Evolutionary conservation across 2,329 filamentous ascomycete genomes (phyloP).

Genomic region (Samsoniella hepiali): DNA sequence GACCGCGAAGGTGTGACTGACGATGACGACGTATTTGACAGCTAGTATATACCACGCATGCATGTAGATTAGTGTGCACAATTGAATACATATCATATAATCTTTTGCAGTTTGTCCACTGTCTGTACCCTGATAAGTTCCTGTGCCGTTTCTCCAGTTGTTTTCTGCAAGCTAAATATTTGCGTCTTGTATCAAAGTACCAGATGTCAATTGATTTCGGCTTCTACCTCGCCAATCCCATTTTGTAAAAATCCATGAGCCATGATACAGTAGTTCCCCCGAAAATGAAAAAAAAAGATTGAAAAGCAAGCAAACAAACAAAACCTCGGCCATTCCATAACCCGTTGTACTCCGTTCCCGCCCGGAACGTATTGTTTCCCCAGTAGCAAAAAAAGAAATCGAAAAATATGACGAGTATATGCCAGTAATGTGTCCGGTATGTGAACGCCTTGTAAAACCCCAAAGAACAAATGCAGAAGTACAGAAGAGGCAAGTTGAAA

Average conservation of each 20-base stretch:
- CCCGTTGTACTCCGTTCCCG: neutral
- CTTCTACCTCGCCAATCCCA: neutral
- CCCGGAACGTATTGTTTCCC: neutral
- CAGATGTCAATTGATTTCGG: too few relatives aligned
- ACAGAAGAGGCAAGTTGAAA: neutral
- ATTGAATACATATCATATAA: slow-evolving; percentile 23
- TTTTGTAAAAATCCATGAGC: too few relatives aligned
- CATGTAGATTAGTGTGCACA: slow-evolving; percentile 13
- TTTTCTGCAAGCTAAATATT: neutral
- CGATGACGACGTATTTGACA: slow-evolving; percentile 55
- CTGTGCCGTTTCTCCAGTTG: neutral
- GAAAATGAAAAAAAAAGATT: neutral
- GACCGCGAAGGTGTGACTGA: slow-evolving; percentile 63
- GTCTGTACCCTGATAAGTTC: neutral
- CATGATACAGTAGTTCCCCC: neutral
- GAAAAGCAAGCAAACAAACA: neutral
- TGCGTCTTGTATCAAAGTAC: neutral
- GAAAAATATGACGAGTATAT: neutral
- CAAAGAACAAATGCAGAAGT: neutral
- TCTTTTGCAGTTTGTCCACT: neutral
- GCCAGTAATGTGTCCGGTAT: neutral
- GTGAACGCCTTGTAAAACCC: neutral
- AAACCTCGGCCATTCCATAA: neutral
- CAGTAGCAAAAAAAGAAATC: neutral
- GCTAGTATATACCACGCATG: slow-evolving; percentile 24